A percentile compares a stretch with the other conserved stretches of the same genome.
Evolutionary conservation across 1,139 yeast genomes (phyloP).

Genomic region (Zygoascus hellenicus): DNA sequence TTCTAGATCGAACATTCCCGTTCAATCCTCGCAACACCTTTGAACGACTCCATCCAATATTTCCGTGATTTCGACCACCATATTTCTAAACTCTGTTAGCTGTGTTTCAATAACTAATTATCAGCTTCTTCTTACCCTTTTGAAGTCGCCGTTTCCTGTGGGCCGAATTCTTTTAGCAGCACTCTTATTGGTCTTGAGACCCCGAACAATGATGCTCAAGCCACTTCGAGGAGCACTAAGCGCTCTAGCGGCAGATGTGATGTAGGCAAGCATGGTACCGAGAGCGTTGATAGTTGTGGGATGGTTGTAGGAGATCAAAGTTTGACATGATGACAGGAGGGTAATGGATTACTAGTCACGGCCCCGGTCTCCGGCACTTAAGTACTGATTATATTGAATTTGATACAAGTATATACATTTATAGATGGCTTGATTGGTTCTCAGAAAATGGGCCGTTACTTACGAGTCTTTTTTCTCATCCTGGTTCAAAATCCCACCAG

Average conservation of each 20-base stretch:
- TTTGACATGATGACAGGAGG: background rate
- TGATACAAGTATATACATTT: background rate
- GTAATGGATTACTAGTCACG: background rate
- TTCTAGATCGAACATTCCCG: constrained; percentile 54
- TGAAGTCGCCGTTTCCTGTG: constrained; percentile 52
- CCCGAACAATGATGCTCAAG: constrained; percentile 12
- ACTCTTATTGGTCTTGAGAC: constrained; percentile 51
- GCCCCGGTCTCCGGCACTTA: no score
- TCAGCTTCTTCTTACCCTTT: constrained; percentile 36
- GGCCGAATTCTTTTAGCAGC: constrained; percentile 82
- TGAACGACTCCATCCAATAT: constrained; percentile 71
- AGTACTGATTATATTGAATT: background rate
- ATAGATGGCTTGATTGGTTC: background rate
- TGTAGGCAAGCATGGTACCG: background rate
- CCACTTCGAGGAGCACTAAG: background rate
- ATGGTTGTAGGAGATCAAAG: background rate
- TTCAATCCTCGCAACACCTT: constrained; percentile 58
- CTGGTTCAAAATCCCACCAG: constrained; percentile 44
- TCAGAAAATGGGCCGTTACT: background rate
- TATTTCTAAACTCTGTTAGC: constrained; percentile 41
- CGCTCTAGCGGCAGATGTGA: constrained; percentile 3
- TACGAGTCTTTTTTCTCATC: constrained; percentile 14
- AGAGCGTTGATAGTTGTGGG: background rate
- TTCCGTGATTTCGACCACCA: constrained; percentile 90
- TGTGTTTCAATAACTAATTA: background rate